phyloP scores from a whole-genome alignment of 2,329 filamentous ascomycete genomes.

The Mycocentrospora acerina region DNA sequence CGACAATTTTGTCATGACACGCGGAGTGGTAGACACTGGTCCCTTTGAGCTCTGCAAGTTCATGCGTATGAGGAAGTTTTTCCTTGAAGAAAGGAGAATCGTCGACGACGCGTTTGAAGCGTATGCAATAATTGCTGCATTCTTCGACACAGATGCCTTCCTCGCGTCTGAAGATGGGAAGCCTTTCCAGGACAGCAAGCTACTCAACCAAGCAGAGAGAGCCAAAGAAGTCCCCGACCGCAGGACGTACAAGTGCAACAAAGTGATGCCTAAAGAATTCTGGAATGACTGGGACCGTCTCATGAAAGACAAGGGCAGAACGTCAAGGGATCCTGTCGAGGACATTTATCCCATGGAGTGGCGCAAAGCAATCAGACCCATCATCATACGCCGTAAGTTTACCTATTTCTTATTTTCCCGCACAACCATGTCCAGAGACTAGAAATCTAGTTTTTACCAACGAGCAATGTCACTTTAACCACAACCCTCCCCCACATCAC shows the following conservation, averaged over 20 bases:
- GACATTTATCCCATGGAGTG: conserved; percentile 43
- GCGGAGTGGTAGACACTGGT: conserved; percentile 9
- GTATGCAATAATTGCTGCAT: conserved; percentile 21
- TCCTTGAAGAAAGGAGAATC: conserved; percentile 21
- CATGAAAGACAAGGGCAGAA: conserved; percentile 10
- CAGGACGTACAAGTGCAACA: conserved; percentile 43
- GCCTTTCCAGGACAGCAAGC: conserved; percentile 38
- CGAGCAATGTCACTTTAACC: too few relatives aligned
- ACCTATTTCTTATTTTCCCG: background rate
- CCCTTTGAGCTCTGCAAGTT: conserved; percentile 26
- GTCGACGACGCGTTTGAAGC: conserved; percentile 26
- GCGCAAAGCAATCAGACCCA: conserved; percentile 45
- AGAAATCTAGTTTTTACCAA: too few relatives aligned
- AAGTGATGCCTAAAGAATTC: conserved; percentile 40
- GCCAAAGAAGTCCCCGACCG: conserved; percentile 42
- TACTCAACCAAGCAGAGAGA: conserved; percentile 46
- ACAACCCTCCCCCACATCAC: too few relatives aligned
- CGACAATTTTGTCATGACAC: conserved; percentile 21
- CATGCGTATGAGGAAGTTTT: conserved; percentile 17
- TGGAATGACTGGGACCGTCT: conserved; percentile 43
- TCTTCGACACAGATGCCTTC: conserved; percentile 34
- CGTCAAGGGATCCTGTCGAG: conserved; percentile 8
- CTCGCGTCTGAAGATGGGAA: conserved; percentile 38
- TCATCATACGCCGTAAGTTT: conserved; percentile 43
- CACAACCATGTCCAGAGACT: background rate